phyloP scores from a whole-genome alignment of 2,329 filamentous ascomycete genomes.

The Erysiphe neolycopersici region DNA sequence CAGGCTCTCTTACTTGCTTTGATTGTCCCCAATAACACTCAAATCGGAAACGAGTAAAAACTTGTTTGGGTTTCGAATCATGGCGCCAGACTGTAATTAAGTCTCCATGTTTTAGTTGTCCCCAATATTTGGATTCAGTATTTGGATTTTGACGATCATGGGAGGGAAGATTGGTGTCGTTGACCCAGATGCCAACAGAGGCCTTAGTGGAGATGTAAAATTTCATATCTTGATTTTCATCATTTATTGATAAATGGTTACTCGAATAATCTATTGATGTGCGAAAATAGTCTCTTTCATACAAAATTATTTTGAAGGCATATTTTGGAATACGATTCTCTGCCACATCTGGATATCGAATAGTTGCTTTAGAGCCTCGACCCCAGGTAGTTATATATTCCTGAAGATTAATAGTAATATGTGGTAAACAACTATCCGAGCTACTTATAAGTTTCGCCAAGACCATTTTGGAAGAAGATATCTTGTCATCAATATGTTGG shows the following conservation, averaged over 20 bases:
- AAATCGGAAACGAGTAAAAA: constrained; percentile 8
- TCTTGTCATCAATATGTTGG: constrained; percentile 1
- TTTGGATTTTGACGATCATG: constrained; percentile 26
- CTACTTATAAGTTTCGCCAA: constrained; percentile 42
- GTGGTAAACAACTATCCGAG: constrained; percentile 33
- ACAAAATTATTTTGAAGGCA: constrained; percentile 53
- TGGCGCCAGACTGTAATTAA: constrained; percentile 43
- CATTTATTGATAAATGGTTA: constrained; percentile 17
- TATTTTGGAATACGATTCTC: constrained; percentile 59
- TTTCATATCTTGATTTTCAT: constrained; percentile 17
- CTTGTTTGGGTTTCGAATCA: constrained; percentile 10
- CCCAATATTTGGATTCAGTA: constrained; percentile 27
- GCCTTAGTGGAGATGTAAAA: constrained; percentile 62
- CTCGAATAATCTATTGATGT: constrained; percentile 3
- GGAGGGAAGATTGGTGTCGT: constrained; percentile 36
- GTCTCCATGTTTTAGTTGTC: constrained; percentile 52
- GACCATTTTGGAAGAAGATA: constrained; percentile 15
- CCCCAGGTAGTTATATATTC: constrained; percentile 53
- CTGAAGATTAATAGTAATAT: constrained; percentile 36
- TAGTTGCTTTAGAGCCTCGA: constrained; percentile 38
- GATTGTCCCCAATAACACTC: constrained; percentile 12
- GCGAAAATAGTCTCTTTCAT: constrained; percentile 39
- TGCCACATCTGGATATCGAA: constrained; percentile 30
- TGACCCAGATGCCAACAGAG: constrained; percentile 48
- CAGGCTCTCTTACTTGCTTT: constrained; percentile 4